These are phyloP conservation scores for Clonostachys rosea DNA, from an alignment of 2,329 filamentous ascomycete species.

Conservation along the genomic window DNA sequence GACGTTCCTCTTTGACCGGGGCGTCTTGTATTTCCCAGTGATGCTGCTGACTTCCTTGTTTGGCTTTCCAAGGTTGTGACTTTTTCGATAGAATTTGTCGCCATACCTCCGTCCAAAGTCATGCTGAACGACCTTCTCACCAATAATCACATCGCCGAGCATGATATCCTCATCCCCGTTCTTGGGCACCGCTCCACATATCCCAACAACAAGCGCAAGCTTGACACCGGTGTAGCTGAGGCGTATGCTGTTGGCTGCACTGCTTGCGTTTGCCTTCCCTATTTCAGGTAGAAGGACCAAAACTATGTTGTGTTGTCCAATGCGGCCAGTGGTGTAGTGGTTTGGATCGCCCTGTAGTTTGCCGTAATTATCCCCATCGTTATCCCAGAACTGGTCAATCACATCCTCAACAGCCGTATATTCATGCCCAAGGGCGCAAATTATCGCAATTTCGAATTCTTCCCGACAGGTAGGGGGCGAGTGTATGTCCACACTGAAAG, in stretches of 20 bases:
- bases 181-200: slow-evolving; percentile 13
- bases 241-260: slow-evolving; percentile 4
- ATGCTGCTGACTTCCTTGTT: slow-evolving; percentile 9
- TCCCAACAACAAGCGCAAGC: slow-evolving; percentile 11
- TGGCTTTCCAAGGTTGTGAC: slow-evolving; percentile 8
- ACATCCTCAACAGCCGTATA: not conserved
- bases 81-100: slow-evolving; percentile 11
- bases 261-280: slow-evolving; percentile 15
- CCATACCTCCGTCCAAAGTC: slow-evolving; percentile 17
- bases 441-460: slow-evolving; percentile 4
- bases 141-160: slow-evolving; percentile 20
- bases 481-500: not conserved
- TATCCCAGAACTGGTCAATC: slow-evolving; percentile 4
- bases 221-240: slow-evolving; percentile 9
- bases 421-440: slow-evolving; percentile 5
- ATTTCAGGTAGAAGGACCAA: slow-evolving; percentile 17
- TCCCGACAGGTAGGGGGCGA: not conserved
- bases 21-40: slow-evolving; percentile 15
- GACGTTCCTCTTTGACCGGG: not conserved
- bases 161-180: slow-evolving; percentile 7
- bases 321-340: slow-evolving; percentile 13
- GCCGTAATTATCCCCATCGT: slow-evolving; percentile 5
- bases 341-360: slow-evolving; percentile 16
- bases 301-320: slow-evolving; percentile 20
- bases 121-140: slow-evolving; percentile 17